A percentile compares a stretch with the other conserved stretches of the same genome.
phyloP scores from a whole-genome alignment of 2,329 filamentous ascomycete genomes.

The Thelonectria olida region DNA sequence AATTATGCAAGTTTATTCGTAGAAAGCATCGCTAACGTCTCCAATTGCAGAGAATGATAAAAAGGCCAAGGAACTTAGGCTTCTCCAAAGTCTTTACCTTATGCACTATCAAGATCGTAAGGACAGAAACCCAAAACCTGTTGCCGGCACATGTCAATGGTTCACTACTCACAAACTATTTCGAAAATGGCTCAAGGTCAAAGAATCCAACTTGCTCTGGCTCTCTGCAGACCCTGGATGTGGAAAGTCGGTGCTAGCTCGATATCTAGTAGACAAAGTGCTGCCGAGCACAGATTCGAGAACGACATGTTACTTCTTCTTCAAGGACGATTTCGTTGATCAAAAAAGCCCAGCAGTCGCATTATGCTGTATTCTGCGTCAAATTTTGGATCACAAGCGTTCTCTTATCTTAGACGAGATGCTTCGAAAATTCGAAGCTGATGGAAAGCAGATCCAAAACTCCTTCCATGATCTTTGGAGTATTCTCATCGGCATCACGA shows the following conservation, averaged over 20 bases:
- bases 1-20: too few relatives aligned
- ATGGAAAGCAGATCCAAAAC: conserved; percentile 23
- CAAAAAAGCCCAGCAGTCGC: conserved; percentile 43
- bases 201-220: conserved; percentile 2
- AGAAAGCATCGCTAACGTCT: too few relatives aligned
- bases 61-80: too few relatives aligned
- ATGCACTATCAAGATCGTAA: neutral
- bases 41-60: too few relatives aligned
- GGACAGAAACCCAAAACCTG: neutral
- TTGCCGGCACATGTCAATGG: neutral
- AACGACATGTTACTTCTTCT: conserved; percentile 54
- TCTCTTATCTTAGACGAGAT: conserved; percentile 34
- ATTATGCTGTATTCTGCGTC: conserved; percentile 47
- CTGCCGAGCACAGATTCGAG: conserved; percentile 27
- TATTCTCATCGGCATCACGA: conserved; percentile 33
- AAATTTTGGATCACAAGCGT: conserved; percentile 43
- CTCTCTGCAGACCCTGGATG: conserved; percentile 54
- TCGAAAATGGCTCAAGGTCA: too few relatives aligned
- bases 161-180: too few relatives aligned
- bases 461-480: conserved; percentile 45
- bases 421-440: conserved; percentile 28
- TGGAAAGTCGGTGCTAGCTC: conserved; percentile 54
- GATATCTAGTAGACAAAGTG: conserved; percentile 44
- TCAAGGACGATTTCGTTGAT: conserved; percentile 52
- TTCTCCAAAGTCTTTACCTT: neutral